These are phyloP conservation scores for Starmerella etchellsii DNA, from an alignment of 805 yeast genomes.

Conservation along the genomic window DNA sequence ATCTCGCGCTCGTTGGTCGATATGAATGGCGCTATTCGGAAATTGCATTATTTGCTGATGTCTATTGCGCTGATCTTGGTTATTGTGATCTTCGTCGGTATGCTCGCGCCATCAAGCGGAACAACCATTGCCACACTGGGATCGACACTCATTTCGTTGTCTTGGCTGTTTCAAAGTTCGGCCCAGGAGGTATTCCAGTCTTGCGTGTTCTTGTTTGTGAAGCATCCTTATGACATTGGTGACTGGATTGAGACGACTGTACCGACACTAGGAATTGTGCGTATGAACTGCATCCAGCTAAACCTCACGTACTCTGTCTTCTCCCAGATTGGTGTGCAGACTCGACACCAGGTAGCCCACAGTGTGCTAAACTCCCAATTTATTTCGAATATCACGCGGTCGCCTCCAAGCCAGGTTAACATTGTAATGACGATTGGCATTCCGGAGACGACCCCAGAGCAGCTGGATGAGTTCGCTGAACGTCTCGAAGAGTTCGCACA, in stretches of 20 bases:
- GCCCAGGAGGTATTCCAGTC: constrained; percentile 31
- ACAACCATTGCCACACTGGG: constrained; percentile 33
- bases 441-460: constrained; percentile 29
- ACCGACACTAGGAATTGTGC: constrained; percentile 17
- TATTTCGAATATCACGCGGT: constrained; percentile 30
- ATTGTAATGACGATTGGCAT: constrained; percentile 25
- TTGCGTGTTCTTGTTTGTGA: constrained; percentile 31
- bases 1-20: constrained; percentile 29
- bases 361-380: constrained; percentile 28
- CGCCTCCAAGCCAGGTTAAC: constrained; percentile 24
- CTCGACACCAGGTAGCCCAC: constrained; percentile 29
- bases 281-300: constrained; percentile 26
- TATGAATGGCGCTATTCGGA: constrained; percentile 30
- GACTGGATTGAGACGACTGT: constrained; percentile 27
- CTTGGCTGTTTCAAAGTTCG: constrained; percentile 30
- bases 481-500: constrained; percentile 24
- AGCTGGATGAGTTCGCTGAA: constrained; percentile 25
- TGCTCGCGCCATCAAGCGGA: constrained; percentile 31
- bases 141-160: constrained; percentile 29
- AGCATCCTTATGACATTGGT: constrained; percentile 34
- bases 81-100: constrained; percentile 30
- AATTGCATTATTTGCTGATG: constrained; percentile 29
- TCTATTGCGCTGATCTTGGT: constrained; percentile 26
- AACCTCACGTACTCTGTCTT: constrained; percentile 30
- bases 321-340: constrained; percentile 20